Base-by-base conservation (phyloP, 1,139 yeast species). In the Hemisphaericaspora lyxosophila region DNA sequence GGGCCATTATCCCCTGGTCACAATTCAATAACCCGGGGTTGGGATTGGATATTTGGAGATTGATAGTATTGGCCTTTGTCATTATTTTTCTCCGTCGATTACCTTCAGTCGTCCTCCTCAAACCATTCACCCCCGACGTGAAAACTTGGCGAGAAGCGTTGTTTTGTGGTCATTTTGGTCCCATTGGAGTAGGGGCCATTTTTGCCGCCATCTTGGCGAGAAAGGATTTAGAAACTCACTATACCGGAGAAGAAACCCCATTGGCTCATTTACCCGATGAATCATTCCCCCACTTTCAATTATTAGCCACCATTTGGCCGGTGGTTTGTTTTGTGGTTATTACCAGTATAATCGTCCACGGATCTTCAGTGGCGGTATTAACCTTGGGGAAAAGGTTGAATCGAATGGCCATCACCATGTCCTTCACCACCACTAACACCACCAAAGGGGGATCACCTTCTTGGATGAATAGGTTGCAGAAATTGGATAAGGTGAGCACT, bases 131-230 rank as follows among this genome's bases (percentile, higher is more conserved):
- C n/a, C 96, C 97, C 0, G 97, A 90, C 59, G 79, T 92, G 31
- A 81, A 87, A 51, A 80, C 92, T 25, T 90, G 97, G 97, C 78
- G 96, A 61, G 97, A 92, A 57, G 97, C 97, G 0, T 57, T 92
- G 6, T 89, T 92, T 55, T 90, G 95, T 60, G 97, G 97, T 16
- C 97, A 92, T 65, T 92, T 92, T 60, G 98, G 98, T 33, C 98
- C 98, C 7, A 88, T 92, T 57, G 98, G 98, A 39, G 98, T 92
- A 8, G 97, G 97, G 47, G 97, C 97, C 1, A 78, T 92, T 15
- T 92, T 87, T 63, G 95, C 96, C 15, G 82, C 90, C 11, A 84
- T 92, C 42, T 67, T 90, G 50, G 92, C 96, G 1, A 75, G 94
- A 48, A 78, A 80, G 13, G 92, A 86, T 48, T 70, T 92, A 33